Percentiles rank a stretch among this genome's conserved stretches.
Evolutionary conservation across 257 asterid genomes (phyloP).

Genomic region (Coffea canephora): DNA sequence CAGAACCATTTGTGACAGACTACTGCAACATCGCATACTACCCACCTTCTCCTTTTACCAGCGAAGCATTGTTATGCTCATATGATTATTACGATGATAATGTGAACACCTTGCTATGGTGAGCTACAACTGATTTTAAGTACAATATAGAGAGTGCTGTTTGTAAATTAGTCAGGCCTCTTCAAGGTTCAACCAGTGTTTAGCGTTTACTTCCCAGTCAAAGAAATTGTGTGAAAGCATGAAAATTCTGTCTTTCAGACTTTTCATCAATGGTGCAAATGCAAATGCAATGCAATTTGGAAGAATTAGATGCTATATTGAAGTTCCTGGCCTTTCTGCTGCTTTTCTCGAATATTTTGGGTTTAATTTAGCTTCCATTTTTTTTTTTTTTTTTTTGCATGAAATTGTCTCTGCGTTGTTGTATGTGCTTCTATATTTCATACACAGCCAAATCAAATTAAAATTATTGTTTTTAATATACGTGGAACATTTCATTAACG

Average conservation of each 20-base stretch:
- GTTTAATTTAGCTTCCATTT: too few species aligned
- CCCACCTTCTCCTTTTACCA: conserved; percentile 28
- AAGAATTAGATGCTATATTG: background rate
- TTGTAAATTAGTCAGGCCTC: background rate
- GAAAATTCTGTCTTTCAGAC: too few species aligned
- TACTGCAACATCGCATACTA: conserved; percentile 13
- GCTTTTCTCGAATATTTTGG: background rate
- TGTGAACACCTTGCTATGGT: conserved; percentile 7
- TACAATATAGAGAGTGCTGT: background rate
- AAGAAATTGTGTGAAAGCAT: background rate
- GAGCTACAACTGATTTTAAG: background rate
- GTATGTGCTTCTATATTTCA: too few species aligned
- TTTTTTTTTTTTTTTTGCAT: too few species aligned
- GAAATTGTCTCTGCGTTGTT: too few species aligned
- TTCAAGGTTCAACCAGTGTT: background rate
- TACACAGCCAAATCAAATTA: too few species aligned
- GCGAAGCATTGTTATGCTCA: conserved; percentile 18
- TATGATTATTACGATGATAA: conserved; percentile 16
- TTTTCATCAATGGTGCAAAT: too few species aligned
- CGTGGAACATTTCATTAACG: too few species aligned
- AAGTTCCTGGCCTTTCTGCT: too few species aligned
- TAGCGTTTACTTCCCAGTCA: background rate
- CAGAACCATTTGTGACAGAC: conserved; percentile 24
- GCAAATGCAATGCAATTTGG: background rate
- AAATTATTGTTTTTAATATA: too few species aligned